Percentiles rank a stretch among this genome's conserved stretches.
These are phyloP conservation scores for Plasmodium knowlesi DNA, from an alignment of 169 alveolate genomes.

Conservation along the genomic window DNA sequence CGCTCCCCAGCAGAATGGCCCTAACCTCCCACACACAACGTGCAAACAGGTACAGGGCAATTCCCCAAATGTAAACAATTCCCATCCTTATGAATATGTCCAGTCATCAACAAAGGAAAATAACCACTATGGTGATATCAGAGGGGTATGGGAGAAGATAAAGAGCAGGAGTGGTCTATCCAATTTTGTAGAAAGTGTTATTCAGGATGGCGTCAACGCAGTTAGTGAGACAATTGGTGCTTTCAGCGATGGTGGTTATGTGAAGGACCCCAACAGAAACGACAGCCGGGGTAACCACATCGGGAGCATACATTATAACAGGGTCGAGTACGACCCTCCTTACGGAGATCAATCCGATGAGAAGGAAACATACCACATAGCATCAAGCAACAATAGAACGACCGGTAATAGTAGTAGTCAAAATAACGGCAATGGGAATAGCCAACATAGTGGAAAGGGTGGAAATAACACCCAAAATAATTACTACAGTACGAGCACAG, in stretches of 20 bases:
- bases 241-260: background rate
- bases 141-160: background rate
- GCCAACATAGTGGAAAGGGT: background rate
- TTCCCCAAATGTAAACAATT: background rate
- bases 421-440: background rate
- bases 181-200: background rate
- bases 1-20: background rate
- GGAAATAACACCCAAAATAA: background rate
- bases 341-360: background rate
- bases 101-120: background rate
- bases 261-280: background rate
- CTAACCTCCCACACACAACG: background rate
- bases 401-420: slow-evolving; percentile 1
- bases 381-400: background rate
- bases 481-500: background rate
- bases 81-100: background rate
- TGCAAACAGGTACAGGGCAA: background rate
- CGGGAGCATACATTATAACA: background rate
- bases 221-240: background rate
- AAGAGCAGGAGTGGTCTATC: background rate
- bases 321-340: background rate
- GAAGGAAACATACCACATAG: background rate
- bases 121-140: background rate
- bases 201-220: background rate
- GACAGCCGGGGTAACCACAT: background rate